Base-by-base conservation (phyloP, 176 grass and related monocot genomes). In the Olyra latifolia region DNA sequence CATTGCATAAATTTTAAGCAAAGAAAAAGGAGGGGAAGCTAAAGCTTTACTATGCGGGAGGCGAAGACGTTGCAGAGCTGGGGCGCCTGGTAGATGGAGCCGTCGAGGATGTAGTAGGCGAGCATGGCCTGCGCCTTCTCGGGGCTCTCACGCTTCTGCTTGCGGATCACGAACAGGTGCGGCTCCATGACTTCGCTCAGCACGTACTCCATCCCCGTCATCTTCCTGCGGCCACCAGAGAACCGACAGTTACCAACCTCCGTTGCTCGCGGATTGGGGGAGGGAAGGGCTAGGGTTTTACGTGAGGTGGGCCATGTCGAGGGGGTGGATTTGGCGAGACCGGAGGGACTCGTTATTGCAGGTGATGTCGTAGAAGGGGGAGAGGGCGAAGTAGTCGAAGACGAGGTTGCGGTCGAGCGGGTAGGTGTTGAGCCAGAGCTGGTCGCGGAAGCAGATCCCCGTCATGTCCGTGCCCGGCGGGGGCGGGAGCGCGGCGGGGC, bases 401-500 rank as follows among this genome's bases (percentile, higher is more conserved):
- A 98, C 92, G 85, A 98, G 91, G 49, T 95, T 98, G 83, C 96
- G 90, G 32, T 98, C 96, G 40, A 98, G 96, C 43, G 90, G 92
- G 78, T 91, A 95, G 75, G 81, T 84, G 86, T 98, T 94, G 86
- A 98, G 92, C 96, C 96, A 98, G 57, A 98, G 90, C 84, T 98
- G 96, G 78, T 98, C 96, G 32, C 92, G 88, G 92, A 98, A 98
- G 86, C 96, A 98, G 76, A 98, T 98, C 40, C 96, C 96, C 24
- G 96, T 98, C 96, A 98, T 98, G 90, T 95, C 96, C 30, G 96
- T 98, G 43, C 96, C 96, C 35, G 96, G 96, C 13, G 92, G 92
- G 10, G 90, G 62, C 13, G 86, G 92, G 55, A 76, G 71, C 24
- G 82, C 62, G 13, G 76, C 88, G 2, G 88, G 32, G 32, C 4